These are phyloP conservation scores for Penicillium psychrofluorescens DNA, from an alignment of 495 filamentous ascomycete species.

Conservation along the genomic window DNA sequence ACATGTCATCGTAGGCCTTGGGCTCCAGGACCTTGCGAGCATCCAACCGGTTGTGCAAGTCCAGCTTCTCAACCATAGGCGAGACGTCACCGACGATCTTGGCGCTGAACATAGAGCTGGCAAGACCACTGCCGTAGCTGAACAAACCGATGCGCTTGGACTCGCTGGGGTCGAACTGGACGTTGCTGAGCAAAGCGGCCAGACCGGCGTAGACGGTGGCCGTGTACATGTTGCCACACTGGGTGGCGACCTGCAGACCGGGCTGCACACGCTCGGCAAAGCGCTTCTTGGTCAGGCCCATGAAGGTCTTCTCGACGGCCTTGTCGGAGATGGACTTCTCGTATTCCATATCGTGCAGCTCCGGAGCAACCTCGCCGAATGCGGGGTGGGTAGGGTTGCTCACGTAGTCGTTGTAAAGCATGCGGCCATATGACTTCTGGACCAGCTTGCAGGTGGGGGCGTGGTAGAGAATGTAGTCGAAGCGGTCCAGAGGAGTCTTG, in stretches of 20 bases:
- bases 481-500: constrained; percentile 77
- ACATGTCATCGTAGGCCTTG: constrained; percentile 91
- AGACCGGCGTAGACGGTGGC: constrained; percentile 89
- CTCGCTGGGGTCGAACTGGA: constrained; percentile 60
- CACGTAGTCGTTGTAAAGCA: constrained; percentile 96
- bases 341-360: constrained; percentile 81
- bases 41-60: constrained; percentile 71
- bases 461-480: constrained; percentile 95
- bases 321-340: constrained; percentile 82
- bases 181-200: constrained; percentile 65
- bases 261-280: constrained; percentile 85
- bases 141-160: constrained; percentile 89
- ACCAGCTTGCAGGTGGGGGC: constrained; percentile 97
- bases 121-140: constrained; percentile 91
- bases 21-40: constrained; percentile 66
- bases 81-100: constrained; percentile 74
- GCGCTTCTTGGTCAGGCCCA: constrained; percentile 91
- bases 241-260: constrained; percentile 76
- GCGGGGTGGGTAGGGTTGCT: constrained; percentile 64
- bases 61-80: constrained; percentile 66
- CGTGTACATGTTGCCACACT: constrained; percentile 99
- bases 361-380: constrained; percentile 81
- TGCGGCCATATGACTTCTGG: constrained; percentile 85
- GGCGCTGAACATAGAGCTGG: constrained; percentile 82
- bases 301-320: constrained; percentile 93